Conservation (phyloP, 2,329 filamentous ascomycete species). For the Keithomyces neogunnii region DNA sequence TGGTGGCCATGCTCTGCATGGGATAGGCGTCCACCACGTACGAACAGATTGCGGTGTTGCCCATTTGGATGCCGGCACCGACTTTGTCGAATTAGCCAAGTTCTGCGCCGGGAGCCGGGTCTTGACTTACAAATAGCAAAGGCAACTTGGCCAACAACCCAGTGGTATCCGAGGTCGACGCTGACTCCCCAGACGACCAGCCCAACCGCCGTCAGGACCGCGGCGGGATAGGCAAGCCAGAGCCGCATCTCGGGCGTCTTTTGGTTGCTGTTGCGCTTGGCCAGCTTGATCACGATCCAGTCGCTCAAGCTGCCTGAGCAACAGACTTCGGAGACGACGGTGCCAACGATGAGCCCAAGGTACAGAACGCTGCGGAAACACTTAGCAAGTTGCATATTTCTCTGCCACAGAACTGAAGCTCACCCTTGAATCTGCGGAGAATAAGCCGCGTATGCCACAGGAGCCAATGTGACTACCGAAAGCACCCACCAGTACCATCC, state of each 20-base stretch:
- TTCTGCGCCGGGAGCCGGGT: neutral
- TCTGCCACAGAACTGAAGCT: neutral
- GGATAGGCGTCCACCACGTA: slow-evolving; percentile 50
- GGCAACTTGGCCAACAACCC: slow-evolving; percentile 47
- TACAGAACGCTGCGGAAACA: slow-evolving; percentile 34
- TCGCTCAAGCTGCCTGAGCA: slow-evolving; percentile 47
- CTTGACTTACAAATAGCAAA: slow-evolving; percentile 40
- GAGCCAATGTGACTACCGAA: slow-evolving; percentile 43
- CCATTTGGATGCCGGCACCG: slow-evolving; percentile 46
- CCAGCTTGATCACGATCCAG: slow-evolving; percentile 35
- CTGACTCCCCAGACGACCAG: slow-evolving; percentile 47
- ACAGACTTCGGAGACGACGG: slow-evolving; percentile 33
- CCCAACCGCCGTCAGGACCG: slow-evolving; percentile 37
- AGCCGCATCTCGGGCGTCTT: slow-evolving; percentile 45
- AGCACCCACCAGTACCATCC: slow-evolving; percentile 50
- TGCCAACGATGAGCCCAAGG: slow-evolving; percentile 44
- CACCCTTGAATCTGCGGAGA: slow-evolving; percentile 39
- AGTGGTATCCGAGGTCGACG: slow-evolving; percentile 43
- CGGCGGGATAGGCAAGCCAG: slow-evolving; percentile 46
- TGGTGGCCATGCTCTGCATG: slow-evolving; percentile 42
- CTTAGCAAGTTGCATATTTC: neutral
- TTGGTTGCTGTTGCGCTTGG: slow-evolving; percentile 31
- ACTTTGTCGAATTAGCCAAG: slow-evolving; percentile 21
- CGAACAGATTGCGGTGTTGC: slow-evolving; percentile 42
- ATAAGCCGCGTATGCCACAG: slow-evolving; percentile 41